A percentile compares a stretch with the other conserved stretches of the same genome.
phyloP scores from a whole-genome alignment of 2,329 filamentous ascomycete species.

The Orbilia quercus region DNA sequence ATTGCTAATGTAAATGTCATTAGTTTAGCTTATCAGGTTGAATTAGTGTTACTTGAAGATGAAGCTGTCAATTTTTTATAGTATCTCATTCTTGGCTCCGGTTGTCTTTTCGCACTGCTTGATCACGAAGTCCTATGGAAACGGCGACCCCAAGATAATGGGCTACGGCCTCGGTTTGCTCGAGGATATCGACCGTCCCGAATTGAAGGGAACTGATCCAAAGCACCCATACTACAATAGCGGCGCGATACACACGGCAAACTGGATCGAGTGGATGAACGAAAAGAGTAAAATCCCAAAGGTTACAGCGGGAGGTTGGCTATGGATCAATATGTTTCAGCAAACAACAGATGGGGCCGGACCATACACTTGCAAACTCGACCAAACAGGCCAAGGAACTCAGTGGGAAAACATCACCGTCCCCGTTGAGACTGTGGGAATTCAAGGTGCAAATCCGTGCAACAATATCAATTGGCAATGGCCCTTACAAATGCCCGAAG shows the following conservation, averaged over 20 bases:
- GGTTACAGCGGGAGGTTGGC: slow-evolving; percentile 17
- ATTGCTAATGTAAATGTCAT: too few species aligned
- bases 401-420: slow-evolving; percentile 17
- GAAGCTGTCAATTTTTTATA: not conserved
- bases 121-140: slow-evolving; percentile 19
- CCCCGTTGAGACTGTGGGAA: slow-evolving; percentile 5
- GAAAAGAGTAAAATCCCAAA: slow-evolving; percentile 3
- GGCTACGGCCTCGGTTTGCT: slow-evolving; percentile 18
- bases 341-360: slow-evolving; percentile 24
- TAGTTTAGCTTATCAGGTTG: too few species aligned
- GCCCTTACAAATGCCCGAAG: slow-evolving; percentile 8
- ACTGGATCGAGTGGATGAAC: slow-evolving; percentile 31
- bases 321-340: slow-evolving; percentile 16
- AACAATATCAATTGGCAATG: slow-evolving; percentile 25
- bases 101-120: slow-evolving; percentile 11
- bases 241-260: not conserved
- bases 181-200: slow-evolving; percentile 12
- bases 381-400: slow-evolving; percentile 2
- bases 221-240: not conserved
- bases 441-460: slow-evolving; percentile 22
- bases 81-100: not conserved
- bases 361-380: slow-evolving; percentile 11
- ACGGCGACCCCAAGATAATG: slow-evolving; percentile 8
- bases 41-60: not conserved
- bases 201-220: slow-evolving; percentile 12